Evolutionary conservation across 805 yeast genomes (phyloP), one percentile per base, ranked within the genome.

Genomic region (Lipomyces starkeyi): DNA sequence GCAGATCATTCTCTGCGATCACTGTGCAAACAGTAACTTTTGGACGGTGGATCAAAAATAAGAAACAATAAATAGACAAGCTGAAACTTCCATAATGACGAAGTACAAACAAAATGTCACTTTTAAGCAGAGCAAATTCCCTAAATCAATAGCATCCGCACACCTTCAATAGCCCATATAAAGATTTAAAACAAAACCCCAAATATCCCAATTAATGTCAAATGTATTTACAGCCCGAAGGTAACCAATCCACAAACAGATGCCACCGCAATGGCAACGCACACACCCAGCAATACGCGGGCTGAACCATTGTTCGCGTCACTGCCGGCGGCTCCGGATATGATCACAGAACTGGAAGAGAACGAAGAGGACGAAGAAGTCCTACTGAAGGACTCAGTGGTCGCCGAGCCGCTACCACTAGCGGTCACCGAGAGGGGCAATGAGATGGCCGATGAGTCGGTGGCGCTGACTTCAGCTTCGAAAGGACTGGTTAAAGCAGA

Each of bases 341-440:
- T 58, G 29, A 58, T 59, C 13, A 60, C 34, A 14, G 68, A 43
- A 43, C 8, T n/a, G 20, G 49, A 49, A 43, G 69, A 62, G n/a
- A 65, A 34, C 13, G 32, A 47, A 5, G 64, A 14, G 7, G 68
- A 58, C 25, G 64, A 47, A 3, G 69, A 62, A 37, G 59, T 52
- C 37, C 67, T 61, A 34, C 61, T 64, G 64, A 49, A 64, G 22
- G 64, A 35, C 57, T 40, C 43, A 9, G 60, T 63, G 37, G 61
- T 56, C 53, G 53, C 43, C 47, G 60, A 27, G 37, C 43, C 58
- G 40, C 40, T 34, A 13, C 40, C 58, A 17, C 32, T 9, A 34
- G 20, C 40, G 14, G 62, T 14, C 14, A 5, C 34, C 14, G 56
- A 25, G 34, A 40, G 43, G 22, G 34, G 7, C 22, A 34, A 17